phyloP scores from a whole-genome alignment of 2,329 filamentous ascomycete genomes.

The Pseudocercospora macadamiae region DNA sequence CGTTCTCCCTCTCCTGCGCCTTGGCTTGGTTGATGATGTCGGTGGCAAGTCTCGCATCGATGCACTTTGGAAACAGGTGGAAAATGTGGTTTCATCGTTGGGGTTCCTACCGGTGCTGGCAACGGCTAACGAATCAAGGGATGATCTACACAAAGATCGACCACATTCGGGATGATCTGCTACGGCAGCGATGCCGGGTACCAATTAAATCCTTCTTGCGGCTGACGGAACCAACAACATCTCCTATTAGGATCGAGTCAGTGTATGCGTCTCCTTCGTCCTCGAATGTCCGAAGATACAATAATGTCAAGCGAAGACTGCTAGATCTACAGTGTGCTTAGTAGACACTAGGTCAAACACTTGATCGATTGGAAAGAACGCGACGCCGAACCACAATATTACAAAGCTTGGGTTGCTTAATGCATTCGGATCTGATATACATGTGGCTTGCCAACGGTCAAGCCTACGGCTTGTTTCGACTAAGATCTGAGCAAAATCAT shows the following conservation, averaged over 20 bases:
- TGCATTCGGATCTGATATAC: not conserved
- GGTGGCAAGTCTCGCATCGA: not conserved
- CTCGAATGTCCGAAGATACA: too few species aligned
- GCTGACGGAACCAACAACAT: not conserved
- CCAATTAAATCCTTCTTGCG: not conserved
- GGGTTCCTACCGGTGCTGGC: not conserved
- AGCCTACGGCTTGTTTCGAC: not conserved
- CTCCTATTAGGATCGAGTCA: constrained; percentile 4
- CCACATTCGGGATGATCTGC: not conserved
- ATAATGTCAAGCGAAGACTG: too few species aligned
- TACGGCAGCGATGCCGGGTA: not conserved
- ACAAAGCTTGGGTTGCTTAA: not conserved
- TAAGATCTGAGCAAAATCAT: not conserved
- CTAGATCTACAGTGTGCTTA: not conserved
- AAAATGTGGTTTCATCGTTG: not conserved
- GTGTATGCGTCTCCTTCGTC: not conserved
- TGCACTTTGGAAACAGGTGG: not conserved
- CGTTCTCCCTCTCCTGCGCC: not conserved
- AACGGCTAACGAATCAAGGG: not conserved
- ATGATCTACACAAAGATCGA: not conserved
- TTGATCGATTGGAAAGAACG: too few species aligned
- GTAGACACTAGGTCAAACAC: not conserved
- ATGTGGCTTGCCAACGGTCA: not conserved
- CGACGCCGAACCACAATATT: not conserved
- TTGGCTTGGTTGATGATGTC: not conserved